phyloP scores from a whole-genome alignment of 352 stramenopile genomes.

The Globisporangium yorkense region DNA sequence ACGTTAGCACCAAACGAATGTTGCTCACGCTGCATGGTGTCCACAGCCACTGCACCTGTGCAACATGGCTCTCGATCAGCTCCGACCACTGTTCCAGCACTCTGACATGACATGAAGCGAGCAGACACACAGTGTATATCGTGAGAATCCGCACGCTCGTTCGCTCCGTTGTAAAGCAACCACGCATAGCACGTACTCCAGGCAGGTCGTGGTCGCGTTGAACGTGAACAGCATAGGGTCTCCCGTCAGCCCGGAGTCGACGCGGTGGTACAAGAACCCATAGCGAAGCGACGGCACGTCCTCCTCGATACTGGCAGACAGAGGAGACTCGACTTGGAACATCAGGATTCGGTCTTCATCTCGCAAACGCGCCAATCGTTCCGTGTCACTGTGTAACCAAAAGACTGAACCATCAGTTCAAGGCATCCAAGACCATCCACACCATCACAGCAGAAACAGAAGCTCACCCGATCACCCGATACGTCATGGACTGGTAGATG shows the following conservation, averaged over 20 bases:
- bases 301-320: slow-evolving; percentile 13
- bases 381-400: slow-evolving; percentile 30
- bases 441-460: background rate
- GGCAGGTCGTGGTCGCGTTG: slow-evolving; percentile 47
- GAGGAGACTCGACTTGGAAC: slow-evolving; percentile 46
- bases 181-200: slow-evolving; percentile 21
- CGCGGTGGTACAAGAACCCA: slow-evolving; percentile 70
- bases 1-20: background rate
- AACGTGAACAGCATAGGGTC: slow-evolving; percentile 72
- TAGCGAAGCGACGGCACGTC: slow-evolving; percentile 26
- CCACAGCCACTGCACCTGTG: slow-evolving; percentile 13
- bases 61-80: slow-evolving; percentile 37
- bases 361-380: slow-evolving; percentile 49
- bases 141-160: background rate
- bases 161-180: background rate
- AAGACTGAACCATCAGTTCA: background rate
- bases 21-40: background rate
- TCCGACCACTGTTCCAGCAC: slow-evolving; percentile 54
- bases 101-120: slow-evolving; percentile 8
- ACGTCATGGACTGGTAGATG: slow-evolving; percentile 78
- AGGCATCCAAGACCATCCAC: background rate
- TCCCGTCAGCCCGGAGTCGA: slow-evolving; percentile 38
- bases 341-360: slow-evolving; percentile 73
- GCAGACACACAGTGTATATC: background rate
- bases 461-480: slow-evolving; percentile 53